Evolutionary conservation across 306 rosid genomes (phyloP), one percentile per base, ranked within the genome.

Genomic region (Erythrophleum fordii): DNA sequence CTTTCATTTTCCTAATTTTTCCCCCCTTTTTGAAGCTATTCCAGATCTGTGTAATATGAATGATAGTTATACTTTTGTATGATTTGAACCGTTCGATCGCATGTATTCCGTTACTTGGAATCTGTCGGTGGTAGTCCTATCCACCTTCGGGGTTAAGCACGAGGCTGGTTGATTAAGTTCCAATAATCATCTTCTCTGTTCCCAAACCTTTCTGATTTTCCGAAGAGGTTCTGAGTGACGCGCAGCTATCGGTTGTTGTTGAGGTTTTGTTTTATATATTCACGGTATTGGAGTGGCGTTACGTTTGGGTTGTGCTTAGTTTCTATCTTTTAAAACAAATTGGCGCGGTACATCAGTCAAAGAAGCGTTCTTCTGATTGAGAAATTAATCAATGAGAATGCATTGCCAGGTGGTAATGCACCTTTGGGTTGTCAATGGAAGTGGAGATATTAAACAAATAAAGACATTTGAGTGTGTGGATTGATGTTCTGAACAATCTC

Each of bases 1-100:
- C 84, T 69, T 45, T 82, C 81, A 28, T 76, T 87, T 85, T 82
- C 85, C 72, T 56, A 44, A 12, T 14, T 25, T 18, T 14, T 31
- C 5, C 1, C 7, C 2, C 6, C 22, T 3, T 68, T 4, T 26
- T 53, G 26, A 28, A 52, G 23, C 22, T 9, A 17, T 28, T 31
- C 4, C 14, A 60, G 83, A 81, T 81, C 78, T 31, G 62, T 70
- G 76, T n/a, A 6, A 28, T 17, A 4, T 18, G 45, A 67, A 17
- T 39, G 22, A 37, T 65, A 29, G 16, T 56, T 58, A 23, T 26
- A 6, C 64, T 22, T 75, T 56, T 42, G 6, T 53, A 12, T 23
- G 9, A 13, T 35, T 37, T 73, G 51, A 73, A 73, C 18, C 23
- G n/a, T 20, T 73, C 11, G 67, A 34, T 55, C 23, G 12, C n/a